Percentiles rank a stretch among this genome's conserved stretches.
Conservation (phyloP, 2,329 filamentous ascomycete genomes). For the Pyricularia grisea region DNA sequence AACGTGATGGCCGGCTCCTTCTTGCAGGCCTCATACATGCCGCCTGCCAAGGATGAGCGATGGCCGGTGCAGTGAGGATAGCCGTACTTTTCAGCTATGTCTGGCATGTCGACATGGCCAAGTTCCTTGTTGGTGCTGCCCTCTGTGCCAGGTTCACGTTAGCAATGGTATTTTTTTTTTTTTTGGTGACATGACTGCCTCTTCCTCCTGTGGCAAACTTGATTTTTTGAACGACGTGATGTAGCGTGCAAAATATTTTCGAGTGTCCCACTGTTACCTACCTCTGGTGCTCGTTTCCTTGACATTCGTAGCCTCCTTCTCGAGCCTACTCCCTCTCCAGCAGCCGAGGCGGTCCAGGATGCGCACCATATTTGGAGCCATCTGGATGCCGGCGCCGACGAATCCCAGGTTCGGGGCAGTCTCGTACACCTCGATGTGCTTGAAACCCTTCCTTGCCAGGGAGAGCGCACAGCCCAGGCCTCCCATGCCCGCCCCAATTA, state of each 20-base stretch:
- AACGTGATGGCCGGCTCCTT: constrained; percentile 54
- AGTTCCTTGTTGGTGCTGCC: constrained; percentile 61
- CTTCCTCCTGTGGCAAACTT: neutral
- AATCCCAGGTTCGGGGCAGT: constrained; percentile 65
- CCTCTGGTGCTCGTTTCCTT: constrained; percentile 63
- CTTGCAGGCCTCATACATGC: constrained; percentile 62
- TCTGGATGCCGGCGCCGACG: constrained; percentile 76
- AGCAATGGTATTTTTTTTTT: neutral
- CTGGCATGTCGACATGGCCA: constrained; percentile 57
- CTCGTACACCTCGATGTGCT: constrained; percentile 65
- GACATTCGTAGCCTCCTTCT: constrained; percentile 60
- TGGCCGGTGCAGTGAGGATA: constrained; percentile 78
- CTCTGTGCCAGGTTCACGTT: constrained; percentile 27
- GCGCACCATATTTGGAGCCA: constrained; percentile 73
- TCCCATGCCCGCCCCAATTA: constrained; percentile 55
- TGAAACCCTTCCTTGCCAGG: constrained; percentile 68
- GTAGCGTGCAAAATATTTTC: neutral
- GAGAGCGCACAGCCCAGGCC: constrained; percentile 64
- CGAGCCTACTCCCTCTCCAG: constrained; percentile 59
- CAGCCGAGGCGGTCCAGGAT: constrained; percentile 65
- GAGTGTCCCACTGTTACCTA: constrained; percentile 21
- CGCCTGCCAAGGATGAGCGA: constrained; percentile 59
- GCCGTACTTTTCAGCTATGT: constrained; percentile 58
- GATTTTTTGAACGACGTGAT: neutral
- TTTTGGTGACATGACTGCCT: neutral